Evolutionary conservation across 805 yeast genomes (phyloP).

Genomic region (Scheffersomyces stipitis): DNA sequence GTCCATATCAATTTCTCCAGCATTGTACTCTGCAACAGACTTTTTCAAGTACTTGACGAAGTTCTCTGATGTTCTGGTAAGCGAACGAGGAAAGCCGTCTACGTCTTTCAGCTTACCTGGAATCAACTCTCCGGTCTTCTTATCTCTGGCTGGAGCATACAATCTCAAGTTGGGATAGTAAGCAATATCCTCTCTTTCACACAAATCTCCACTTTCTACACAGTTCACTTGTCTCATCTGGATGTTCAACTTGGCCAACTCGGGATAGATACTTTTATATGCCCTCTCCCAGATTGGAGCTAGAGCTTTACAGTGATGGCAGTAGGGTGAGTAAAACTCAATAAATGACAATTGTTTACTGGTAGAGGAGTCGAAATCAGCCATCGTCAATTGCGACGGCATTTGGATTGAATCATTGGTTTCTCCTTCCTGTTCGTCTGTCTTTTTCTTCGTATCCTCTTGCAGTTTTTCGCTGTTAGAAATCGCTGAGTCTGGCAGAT

Average conservation of each 20-base stretch:
- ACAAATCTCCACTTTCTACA: conserved; percentile 81
- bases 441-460: not conserved
- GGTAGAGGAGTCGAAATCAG: conserved; percentile 51
- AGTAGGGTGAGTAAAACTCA: conserved; percentile 89
- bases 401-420: conserved; percentile 16
- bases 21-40: conserved; percentile 47
- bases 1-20: conserved; percentile 36
- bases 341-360: conserved; percentile 65
- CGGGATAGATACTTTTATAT: conserved; percentile 48
- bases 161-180: conserved; percentile 73
- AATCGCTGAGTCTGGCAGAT: too few species aligned
- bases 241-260: conserved; percentile 44
- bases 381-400: conserved; percentile 53
- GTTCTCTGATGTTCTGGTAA: conserved; percentile 47
- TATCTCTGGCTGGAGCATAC: conserved; percentile 56
- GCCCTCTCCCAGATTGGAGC: conserved; percentile 84
- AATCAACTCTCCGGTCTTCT: conserved; percentile 20
- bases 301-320: conserved; percentile 74
- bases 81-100: conserved; percentile 47
- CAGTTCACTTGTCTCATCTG: conserved; percentile 82
- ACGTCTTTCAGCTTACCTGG: conserved; percentile 30
- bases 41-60: conserved; percentile 55
- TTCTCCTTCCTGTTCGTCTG: conserved; percentile 5
- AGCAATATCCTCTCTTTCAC: conserved; percentile 60
- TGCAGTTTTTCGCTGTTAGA: not conserved